Evolutionary conservation across 441 rosid genomes (phyloP), one percentile per base, ranked within the genome.

Genomic region (Oxalis stricta): DNA sequence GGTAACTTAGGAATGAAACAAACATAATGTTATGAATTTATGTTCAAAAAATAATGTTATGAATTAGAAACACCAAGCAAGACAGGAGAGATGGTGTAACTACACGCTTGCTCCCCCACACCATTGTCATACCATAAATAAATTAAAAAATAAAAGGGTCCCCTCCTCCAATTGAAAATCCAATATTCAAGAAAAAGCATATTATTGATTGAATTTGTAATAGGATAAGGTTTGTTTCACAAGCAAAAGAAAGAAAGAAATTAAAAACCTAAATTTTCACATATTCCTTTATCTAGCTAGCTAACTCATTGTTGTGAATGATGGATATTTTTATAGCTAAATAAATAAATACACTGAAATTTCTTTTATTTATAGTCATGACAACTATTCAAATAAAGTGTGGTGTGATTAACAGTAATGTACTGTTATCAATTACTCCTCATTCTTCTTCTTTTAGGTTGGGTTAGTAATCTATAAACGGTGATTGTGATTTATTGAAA

Each of bases 71-170:
- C 10, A 22, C 21, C 16, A 18, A 40, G 49, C 44, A 43, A n/a
- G n/a, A n/a, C n/a, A 34, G 1, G 8, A 12, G 38, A 36, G 30
- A 41, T 20, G 52, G 24, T n/a, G 32, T 11, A 35, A 33, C 45
- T 41, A 41, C 59, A 52, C 50, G 64, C 64, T 52, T 59, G 64
- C 41, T 41, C 57, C 59, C 55, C 55, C 46, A 30, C 38, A 34
- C 20, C 53, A 47, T 6, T 5, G 4, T 24, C 26, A 18, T 13
- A 8, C 38, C 41, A 43, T 24, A 15, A 2, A 12, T 38, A 11
- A 11, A 24, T 20, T 37, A 7, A 39, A 9, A 5, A 19, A 13
- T 14, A 21, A 47, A n/a, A 14, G 10, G 17, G 45, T 36, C 30
- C 31, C 53, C 41, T 7, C 17, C 5, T 7, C n/a, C 48, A 18